A percentile compares a stretch with the other conserved stretches of the same genome.
These are phyloP conservation scores for Kazachstania africana DNA, from an alignment of 805 yeast genomes.

Conservation along the genomic window DNA sequence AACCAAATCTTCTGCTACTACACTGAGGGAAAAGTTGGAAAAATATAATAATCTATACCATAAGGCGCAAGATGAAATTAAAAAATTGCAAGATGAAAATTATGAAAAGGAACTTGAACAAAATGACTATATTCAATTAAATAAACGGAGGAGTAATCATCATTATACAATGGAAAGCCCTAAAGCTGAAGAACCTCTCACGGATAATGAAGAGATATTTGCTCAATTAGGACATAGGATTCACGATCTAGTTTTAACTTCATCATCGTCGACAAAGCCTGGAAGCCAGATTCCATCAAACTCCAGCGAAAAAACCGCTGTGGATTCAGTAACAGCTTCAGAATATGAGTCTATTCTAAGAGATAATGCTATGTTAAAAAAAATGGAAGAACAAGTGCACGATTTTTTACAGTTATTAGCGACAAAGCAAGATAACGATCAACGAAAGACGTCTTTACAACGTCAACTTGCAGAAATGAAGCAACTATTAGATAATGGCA, in stretches of 20 bases:
- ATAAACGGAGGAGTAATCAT: constrained; percentile 11
- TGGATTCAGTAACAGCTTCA: neutral
- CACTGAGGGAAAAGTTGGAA: constrained; percentile 25
- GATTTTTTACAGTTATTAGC: constrained; percentile 23
- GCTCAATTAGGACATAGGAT: neutral
- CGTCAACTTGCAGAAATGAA: constrained; percentile 20
- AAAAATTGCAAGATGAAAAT: neutral
- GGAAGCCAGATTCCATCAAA: neutral
- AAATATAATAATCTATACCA: constrained; percentile 26
- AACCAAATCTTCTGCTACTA: constrained; percentile 24
- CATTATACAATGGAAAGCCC: neutral
- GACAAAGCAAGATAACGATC: constrained; percentile 26
- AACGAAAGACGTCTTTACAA: constrained; percentile 25
- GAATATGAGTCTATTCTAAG: constrained; percentile 27
- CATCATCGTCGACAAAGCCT: neutral
- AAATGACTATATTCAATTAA: constrained; percentile 13
- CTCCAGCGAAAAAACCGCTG: neutral
- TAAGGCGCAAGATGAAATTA: neutral
- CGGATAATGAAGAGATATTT: neutral
- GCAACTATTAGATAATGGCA: constrained; percentile 15
- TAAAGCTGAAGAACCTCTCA: neutral
- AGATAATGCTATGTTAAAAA: constrained; percentile 27
- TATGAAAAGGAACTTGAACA: constrained; percentile 1
- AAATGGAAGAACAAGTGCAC: constrained; percentile 25
- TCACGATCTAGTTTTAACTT: constrained; percentile 1